Percentiles rank a stretch among this genome's conserved stretches.
These are phyloP conservation scores for Amylostereum chailletii DNA, from an alignment of 1,284 basidiomycete species.

Conservation along the genomic window DNA sequence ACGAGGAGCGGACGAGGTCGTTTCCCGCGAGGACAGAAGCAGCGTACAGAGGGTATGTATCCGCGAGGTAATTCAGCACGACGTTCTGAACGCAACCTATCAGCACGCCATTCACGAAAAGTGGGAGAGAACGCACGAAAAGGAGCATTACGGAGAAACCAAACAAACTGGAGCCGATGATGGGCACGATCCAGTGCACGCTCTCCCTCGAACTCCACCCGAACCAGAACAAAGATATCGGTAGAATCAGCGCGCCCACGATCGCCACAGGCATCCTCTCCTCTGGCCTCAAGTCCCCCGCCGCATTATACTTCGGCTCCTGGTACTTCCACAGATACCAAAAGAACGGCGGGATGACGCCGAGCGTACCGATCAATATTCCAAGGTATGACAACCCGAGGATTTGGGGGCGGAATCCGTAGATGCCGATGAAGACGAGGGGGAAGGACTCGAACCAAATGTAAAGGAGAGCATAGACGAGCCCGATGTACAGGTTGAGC, in stretches of 20 bases:
- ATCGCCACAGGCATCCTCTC: constrained; percentile 32
- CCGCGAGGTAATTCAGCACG: constrained; percentile 13
- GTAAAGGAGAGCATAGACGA: constrained; percentile 18
- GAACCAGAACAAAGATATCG: constrained; percentile 34
- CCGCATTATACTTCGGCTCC: constrained; percentile 10
- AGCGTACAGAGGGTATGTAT: constrained; percentile 24
- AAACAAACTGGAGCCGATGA: constrained; percentile 16
- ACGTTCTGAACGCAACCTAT: constrained; percentile 17
- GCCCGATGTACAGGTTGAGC: constrained; percentile 27
- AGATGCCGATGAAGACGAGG: constrained; percentile 24
- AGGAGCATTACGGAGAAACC: constrained; percentile 19
- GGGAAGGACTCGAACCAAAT: constrained; percentile 26
- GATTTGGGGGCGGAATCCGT: constrained; percentile 26
- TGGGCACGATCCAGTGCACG: constrained; percentile 22
- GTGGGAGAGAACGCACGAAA: constrained; percentile 18
- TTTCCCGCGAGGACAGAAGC: constrained; percentile 29
- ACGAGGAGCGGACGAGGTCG: constrained; percentile 23
- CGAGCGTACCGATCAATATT: constrained; percentile 26
- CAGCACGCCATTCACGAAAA: constrained; percentile 3
- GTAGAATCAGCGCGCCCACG: constrained; percentile 27
- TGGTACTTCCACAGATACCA: constrained; percentile 7
- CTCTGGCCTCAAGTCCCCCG: constrained; percentile 24
- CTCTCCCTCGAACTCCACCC: constrained; percentile 28
- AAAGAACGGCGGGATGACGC: constrained; percentile 12
- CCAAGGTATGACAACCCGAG: constrained; percentile 39